A percentile compares a stretch with the other conserved stretches of the same genome.
Conservation (phyloP, 2,329 filamentous ascomycete species). For the Penicillium occitanis region DNA sequence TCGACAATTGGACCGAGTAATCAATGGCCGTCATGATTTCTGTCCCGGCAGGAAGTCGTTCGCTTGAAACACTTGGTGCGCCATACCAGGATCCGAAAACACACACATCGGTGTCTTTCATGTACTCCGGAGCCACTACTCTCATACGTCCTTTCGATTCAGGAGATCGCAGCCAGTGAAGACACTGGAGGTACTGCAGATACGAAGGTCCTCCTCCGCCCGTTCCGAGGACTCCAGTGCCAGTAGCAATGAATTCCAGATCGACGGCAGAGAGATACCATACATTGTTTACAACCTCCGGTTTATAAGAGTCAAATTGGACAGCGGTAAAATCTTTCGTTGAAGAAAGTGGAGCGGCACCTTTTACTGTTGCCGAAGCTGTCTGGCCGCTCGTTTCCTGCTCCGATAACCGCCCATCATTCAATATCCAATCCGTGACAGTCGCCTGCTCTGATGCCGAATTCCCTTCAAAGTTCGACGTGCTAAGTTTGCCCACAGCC, state of each 20-base stretch:
- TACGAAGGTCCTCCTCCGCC: constrained; percentile 46
- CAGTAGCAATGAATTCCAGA: constrained; percentile 39
- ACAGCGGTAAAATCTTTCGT: constrained; percentile 28
- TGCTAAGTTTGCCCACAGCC: constrained; percentile 41
- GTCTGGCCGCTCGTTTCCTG: background rate
- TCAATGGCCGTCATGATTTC: constrained; percentile 32
- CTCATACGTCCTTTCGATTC: constrained; percentile 28
- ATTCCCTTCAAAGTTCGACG: background rate
- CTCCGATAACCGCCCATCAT: background rate
- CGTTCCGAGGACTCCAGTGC: constrained; percentile 40
- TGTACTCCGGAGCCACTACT: constrained; percentile 17
- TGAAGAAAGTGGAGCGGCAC: constrained; percentile 12
- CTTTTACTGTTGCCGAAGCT: constrained; percentile 1
- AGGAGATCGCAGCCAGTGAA: constrained; percentile 39
- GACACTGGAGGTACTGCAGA: constrained; percentile 48
- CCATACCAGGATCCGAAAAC: constrained; percentile 49
- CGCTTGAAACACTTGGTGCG: constrained; percentile 32
- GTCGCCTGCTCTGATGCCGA: background rate
- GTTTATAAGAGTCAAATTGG: constrained; percentile 35
- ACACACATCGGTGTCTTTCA: constrained; percentile 41
- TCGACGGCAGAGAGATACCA: constrained; percentile 42
- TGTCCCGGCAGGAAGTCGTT: constrained; percentile 29
- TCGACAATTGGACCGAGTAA: constrained; percentile 34
- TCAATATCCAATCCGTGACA: constrained; percentile 7
- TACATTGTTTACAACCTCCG: constrained; percentile 32